A percentile compares a stretch with the other conserved stretches of the same genome.
phyloP scores from a whole-genome alignment of 257 asterid genomes.

The Gentiana macrophylla region DNA sequence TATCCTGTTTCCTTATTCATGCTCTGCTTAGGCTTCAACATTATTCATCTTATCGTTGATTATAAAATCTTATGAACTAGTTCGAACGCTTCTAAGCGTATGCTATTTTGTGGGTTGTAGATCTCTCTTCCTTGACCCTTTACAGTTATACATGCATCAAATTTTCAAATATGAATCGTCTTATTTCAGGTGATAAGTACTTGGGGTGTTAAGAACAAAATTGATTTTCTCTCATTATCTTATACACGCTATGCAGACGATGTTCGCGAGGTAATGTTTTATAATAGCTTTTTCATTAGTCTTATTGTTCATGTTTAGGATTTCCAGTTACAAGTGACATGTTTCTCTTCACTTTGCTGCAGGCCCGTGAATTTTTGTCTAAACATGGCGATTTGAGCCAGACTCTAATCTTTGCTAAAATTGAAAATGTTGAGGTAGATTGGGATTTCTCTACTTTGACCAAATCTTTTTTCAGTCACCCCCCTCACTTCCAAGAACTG shows the following conservation, averaged over 20 bases:
- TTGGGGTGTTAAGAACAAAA: constrained; percentile 88
- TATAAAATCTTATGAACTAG: too few relatives aligned
- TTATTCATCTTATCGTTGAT: neutral
- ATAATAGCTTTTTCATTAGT: neutral
- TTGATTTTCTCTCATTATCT: constrained; percentile 82
- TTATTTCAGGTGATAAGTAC: constrained; percentile 67
- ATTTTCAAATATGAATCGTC: neutral
- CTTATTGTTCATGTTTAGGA: constrained; percentile 1
- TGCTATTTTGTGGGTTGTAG: too few relatives aligned
- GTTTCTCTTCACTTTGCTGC: constrained; percentile 11
- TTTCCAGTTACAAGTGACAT: neutral
- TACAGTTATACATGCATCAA: too few relatives aligned
- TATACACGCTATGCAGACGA: constrained; percentile 91
- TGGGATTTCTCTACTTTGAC: neutral
- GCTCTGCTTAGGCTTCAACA: neutral
- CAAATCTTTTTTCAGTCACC: too few relatives aligned
- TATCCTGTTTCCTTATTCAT: too few relatives aligned
- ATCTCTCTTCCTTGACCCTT: too few relatives aligned
- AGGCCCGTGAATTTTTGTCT: constrained; percentile 83
- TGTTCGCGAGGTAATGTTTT: constrained; percentile 64
- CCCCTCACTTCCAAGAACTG: too few relatives aligned
- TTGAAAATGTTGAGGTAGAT: constrained; percentile 81
- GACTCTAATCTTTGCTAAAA: constrained; percentile 87
- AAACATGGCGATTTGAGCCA: constrained; percentile 76
- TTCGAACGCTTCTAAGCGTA: too few relatives aligned